phyloP scores from a whole-genome alignment of 306 rosid genomes.

The Dalbergia cultrata region DNA sequence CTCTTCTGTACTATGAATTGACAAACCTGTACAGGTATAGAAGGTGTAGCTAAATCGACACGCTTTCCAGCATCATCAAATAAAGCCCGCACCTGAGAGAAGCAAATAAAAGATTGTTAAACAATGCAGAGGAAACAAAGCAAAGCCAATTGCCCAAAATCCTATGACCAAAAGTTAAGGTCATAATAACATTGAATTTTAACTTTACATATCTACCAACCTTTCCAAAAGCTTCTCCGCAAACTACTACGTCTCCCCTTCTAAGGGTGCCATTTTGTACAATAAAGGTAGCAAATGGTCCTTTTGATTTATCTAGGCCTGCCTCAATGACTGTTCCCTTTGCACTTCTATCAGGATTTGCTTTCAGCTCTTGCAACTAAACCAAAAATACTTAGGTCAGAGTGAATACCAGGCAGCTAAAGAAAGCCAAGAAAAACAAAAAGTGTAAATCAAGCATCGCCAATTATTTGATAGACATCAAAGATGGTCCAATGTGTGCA shows the following conservation, averaged over 20 bases:
- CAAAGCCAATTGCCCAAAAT: constrained; percentile 9
- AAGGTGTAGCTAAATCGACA: constrained; percentile 85
- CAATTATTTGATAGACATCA: constrained; percentile 31
- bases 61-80: constrained; percentile 94
- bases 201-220: constrained; percentile 54
- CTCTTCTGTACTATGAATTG: constrained; percentile 29
- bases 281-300: constrained; percentile 90
- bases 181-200: constrained; percentile 35
- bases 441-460: constrained; percentile 7
- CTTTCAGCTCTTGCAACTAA: constrained; percentile 98
- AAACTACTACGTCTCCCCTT: constrained; percentile 81
- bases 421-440: constrained; percentile 3
- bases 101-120: constrained; percentile 37
- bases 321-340: constrained; percentile 97
- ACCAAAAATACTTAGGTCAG: constrained; percentile 54
- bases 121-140: constrained; percentile 15
- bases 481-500: constrained; percentile 3
- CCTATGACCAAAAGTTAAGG: constrained; percentile 15
- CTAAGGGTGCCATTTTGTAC: constrained; percentile 93
- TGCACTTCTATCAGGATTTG: constrained; percentile 91
- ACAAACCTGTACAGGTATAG: constrained; percentile 93
- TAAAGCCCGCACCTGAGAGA: constrained; percentile 86
- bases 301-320: constrained; percentile 92
- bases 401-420: constrained; percentile 39
- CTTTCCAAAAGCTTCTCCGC: constrained; percentile 99